Conservation (phyloP, 495 filamentous ascomycete species). For the Daldinia vernicosa region DNA sequence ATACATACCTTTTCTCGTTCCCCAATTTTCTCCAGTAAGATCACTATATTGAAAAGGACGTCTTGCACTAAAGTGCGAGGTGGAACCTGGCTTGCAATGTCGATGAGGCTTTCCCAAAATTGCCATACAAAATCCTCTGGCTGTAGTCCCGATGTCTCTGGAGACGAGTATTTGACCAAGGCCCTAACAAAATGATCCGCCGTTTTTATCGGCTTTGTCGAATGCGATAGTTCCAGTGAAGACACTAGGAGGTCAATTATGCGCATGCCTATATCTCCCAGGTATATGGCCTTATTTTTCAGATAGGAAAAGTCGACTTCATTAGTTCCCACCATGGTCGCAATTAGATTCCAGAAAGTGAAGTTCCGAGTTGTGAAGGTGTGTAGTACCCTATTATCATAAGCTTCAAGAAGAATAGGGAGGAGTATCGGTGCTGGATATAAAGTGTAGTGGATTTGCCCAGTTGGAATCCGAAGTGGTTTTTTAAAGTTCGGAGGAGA, state of each 20-base stretch:
- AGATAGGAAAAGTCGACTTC: too few species aligned
- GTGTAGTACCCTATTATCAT: too few species aligned
- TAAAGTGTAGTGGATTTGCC: too few species aligned
- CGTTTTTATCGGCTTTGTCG: neutral
- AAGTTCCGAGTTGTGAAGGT: too few species aligned
- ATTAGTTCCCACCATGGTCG: too few species aligned
- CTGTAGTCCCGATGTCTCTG: neutral
- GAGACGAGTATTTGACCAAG: neutral
- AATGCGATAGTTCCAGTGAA: neutral
- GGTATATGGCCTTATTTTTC: too few species aligned
- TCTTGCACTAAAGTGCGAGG: conserved; percentile 1
- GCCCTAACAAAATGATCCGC: neutral
- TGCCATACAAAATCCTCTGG: neutral
- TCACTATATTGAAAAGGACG: neutral
- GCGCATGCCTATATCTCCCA: too few species aligned
- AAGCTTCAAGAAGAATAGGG: too few species aligned
- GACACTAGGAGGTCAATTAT: neutral
- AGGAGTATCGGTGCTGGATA: too few species aligned
- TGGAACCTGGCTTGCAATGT: neutral
- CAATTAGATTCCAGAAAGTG: too few species aligned
- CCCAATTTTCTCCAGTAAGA: neutral
- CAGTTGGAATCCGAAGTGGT: too few species aligned
- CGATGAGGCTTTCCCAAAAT: neutral
- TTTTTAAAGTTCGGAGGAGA: too few species aligned
- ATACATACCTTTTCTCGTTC: neutral